Evolutionary conservation across 2,329 filamentous ascomycete species (phyloP).

Genomic region (Cladobotryum mycophilum): DNA sequence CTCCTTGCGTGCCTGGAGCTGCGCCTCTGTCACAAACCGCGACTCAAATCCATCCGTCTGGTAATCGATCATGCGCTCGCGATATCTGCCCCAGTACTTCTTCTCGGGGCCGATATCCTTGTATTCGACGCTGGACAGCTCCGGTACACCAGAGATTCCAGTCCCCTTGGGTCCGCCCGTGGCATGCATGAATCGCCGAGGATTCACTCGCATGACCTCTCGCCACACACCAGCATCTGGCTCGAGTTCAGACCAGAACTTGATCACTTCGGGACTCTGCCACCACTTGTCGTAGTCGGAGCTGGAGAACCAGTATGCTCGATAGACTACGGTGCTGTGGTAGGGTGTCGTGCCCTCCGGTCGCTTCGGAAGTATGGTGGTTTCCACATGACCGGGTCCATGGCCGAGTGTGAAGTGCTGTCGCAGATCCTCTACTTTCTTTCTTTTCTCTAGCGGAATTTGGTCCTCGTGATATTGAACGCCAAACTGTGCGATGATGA

Average conservation of each 20-base stretch:
- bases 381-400: no score
- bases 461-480: no score
- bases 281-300: background rate
- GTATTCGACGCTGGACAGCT: background rate
- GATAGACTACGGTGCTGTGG: background rate
- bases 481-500: no score
- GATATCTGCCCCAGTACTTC: constrained; percentile 3
- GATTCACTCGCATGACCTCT: background rate
- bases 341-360: background rate
- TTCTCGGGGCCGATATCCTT: background rate
- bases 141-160: background rate
- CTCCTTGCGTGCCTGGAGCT: no score
- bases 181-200: background rate
- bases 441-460: no score
- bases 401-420: no score
- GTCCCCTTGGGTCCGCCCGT: background rate
- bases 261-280: background rate
- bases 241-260: background rate
- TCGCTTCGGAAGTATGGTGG: background rate
- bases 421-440: no score
- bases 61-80: background rate
- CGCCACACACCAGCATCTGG: background rate
- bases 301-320: background rate
- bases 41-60: background rate
- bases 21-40: background rate